Evolutionary conservation across 2,329 filamentous ascomycete species (phyloP), one percentile per base, ranked within the genome.

Genomic region (Penicillium vulpinum): DNA sequence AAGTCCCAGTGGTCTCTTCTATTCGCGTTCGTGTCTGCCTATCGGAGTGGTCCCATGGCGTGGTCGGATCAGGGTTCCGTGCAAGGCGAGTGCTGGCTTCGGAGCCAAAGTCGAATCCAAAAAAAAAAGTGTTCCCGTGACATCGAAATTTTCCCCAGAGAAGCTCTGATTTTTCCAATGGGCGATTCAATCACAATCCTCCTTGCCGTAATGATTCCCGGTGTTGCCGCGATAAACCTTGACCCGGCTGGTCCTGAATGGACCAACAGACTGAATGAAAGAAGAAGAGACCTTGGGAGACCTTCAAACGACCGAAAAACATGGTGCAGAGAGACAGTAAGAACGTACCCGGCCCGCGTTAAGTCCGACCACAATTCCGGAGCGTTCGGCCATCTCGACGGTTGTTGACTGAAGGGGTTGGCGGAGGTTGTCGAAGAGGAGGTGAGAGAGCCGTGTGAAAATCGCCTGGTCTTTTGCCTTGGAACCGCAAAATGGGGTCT

Each of bases 321-420:
- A 52, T 40, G 49, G 35, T 46, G 54, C 36, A 60, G 55, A 54
- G 39, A 51, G 40, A 53, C 51, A 51, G 62, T 64, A 58, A 63
- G 39, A 61, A 87, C 85, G 75, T 86, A 88, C 85, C 76, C 87
- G 84, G 75, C 85, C 85, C 72, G 80, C 80, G 79, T 88, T 88
- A 72, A 86, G 75, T 74, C 85, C 85, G 73, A 83, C 75, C 76
- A 81, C 78, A 74, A 88, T 77, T 71, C 79, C 79, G 73, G 77
- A 76, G 66, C 77, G 76, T 76, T 81, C 77, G 70, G 78, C 77
- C 79, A 81, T 81, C 70, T 73, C 75, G 74, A 75, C 67, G 67
- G 69, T 71, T 73, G 69, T 65, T 68, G 65, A 67, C 60, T 70
- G 67, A 62, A 56, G 63, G 64, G 69, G 63, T 74, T 71, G 72